Evolutionary conservation across 176 grass and related monocot species (phyloP).

Genomic region (Aegilops sharonensis): DNA sequence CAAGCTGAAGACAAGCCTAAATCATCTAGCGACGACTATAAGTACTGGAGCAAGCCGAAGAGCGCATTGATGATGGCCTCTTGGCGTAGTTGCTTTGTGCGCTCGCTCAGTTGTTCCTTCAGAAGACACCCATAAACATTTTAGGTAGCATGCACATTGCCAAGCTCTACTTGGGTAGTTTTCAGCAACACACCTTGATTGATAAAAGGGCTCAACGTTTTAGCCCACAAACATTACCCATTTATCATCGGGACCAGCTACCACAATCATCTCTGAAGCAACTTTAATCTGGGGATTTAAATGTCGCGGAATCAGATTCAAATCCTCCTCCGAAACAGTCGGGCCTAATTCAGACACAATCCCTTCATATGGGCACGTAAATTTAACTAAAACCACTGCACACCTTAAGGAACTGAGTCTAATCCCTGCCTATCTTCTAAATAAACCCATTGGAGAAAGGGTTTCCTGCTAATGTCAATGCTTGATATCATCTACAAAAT

Average conservation of each 20-base stretch:
- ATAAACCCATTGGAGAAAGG: neutral
- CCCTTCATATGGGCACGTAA: neutral
- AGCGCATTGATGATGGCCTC: too few species aligned
- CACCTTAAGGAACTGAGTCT: neutral
- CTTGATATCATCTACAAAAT: neutral
- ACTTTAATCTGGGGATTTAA: neutral
- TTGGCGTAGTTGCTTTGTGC: too few species aligned
- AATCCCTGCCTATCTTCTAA: conserved; percentile 1
- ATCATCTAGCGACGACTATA: too few species aligned
- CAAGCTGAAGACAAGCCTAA: too few species aligned
- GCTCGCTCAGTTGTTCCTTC: too few species aligned
- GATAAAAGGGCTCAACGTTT: neutral
- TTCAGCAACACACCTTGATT: too few species aligned
- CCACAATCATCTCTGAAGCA: neutral
- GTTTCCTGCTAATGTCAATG: neutral
- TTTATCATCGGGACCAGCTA: neutral
- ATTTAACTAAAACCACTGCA: neutral
- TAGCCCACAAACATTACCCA: neutral
- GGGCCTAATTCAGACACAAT: neutral
- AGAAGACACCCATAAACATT: too few species aligned
- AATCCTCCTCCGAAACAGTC: neutral
- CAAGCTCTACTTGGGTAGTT: too few species aligned
- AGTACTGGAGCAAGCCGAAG: too few species aligned
- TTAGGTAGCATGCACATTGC: too few species aligned
- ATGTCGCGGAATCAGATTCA: neutral